Evolutionary conservation across 371 early-diverging fungal species (phyloP), one percentile per base, ranked within the genome.

Genomic region (Mortierella sp.): DNA sequence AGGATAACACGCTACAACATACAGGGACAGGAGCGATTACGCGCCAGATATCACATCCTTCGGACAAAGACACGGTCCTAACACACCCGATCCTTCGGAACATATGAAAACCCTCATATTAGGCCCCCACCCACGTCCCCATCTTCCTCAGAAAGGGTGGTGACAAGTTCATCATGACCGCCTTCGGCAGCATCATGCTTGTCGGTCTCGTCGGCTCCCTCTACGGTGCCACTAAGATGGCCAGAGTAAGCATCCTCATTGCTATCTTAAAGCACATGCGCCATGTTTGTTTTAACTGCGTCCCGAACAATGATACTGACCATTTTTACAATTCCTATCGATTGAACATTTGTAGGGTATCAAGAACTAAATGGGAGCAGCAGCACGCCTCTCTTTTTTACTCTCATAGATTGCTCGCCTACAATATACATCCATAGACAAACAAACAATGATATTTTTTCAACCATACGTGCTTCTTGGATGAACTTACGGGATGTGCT

Each of bases 91-190:
- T 5, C 35, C 21, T 18, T 14, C 32, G 21, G 65, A 38, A 65
- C 41, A 32, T 32, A 32, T 11, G 56, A n/a, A 11, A 27, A n/a
- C 21, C 41, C 3, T 41, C 41, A 41, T n/a, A 65, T 7, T 78
- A 84, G 84, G 91, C 93, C 60, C 56, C 68, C 75, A 48, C 35
- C 48, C 70, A 83, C 82, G 87, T 83, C 91, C 85, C 91, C 90
- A 78, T 90, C 90, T 90, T 90, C 90, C 88, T 92, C 78, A 89
- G 89, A 82, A 91, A 89, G 86, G 91, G 91, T 80, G 90, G 92
- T 88, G 92, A 92, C 87, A 91, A 91, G 91, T 76, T 91, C 86
- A 88, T 92, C 82, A 88, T 91, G 83, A 87, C 89, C 85, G 78
- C 86, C 54, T 89, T 91, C 71, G 88, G 87, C 86, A 82, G 88